Evolutionary conservation across 2,329 filamentous ascomycete species (phyloP).

Genomic region (Fusarium floridanum): DNA sequence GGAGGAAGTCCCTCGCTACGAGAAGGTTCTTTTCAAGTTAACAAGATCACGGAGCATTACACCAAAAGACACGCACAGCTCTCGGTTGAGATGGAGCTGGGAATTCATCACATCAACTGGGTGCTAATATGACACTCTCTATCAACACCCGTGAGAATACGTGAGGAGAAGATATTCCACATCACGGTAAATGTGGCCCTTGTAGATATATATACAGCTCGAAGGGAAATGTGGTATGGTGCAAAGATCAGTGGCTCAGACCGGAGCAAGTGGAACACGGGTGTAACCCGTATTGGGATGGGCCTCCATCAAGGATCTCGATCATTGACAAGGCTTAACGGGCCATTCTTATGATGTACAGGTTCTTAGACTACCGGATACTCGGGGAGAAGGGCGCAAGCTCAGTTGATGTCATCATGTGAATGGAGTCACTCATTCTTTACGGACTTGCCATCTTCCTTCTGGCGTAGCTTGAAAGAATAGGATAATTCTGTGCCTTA

Average conservation of each 20-base stretch:
- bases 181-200: background rate
- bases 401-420: background rate
- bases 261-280: no score
- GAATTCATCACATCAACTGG: background rate
- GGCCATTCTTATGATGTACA: no score
- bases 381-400: no score
- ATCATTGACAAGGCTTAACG: no score
- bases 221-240: no score
- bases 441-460: no score
- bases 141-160: accelerated
- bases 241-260: no score
- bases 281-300: no score
- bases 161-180: accelerated
- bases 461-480: background rate
- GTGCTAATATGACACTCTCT: background rate
- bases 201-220: background rate
- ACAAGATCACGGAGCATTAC: background rate
- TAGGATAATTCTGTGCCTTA: background rate
- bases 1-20: no score
- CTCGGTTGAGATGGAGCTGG: background rate
- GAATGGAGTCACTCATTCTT: background rate
- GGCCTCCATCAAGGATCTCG: no score
- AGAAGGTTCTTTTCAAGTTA: no score
- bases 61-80: background rate
- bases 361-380: no score